These are phyloP conservation scores for Coccomyxa sp. DNA, from an alignment of 139 green algal genomes.

Conservation along the genomic window DNA sequence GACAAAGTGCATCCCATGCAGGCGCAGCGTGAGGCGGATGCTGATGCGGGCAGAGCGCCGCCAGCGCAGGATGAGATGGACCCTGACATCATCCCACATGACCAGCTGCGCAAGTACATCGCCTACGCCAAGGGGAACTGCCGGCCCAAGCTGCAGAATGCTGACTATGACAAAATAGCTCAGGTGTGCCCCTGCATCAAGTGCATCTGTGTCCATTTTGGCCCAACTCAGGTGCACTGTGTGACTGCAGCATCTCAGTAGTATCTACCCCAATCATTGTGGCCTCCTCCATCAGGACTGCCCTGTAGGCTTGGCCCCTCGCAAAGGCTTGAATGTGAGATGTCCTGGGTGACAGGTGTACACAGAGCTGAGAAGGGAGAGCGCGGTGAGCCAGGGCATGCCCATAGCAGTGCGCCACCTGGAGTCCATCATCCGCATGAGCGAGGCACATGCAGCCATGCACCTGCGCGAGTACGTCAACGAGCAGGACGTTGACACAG, in stretches of 20 bases:
- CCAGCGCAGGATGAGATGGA: constrained; percentile 20
- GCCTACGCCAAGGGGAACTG: constrained; percentile 89
- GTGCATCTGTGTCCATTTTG: not conserved
- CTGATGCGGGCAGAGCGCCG: not conserved
- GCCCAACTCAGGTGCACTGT: not conserved
- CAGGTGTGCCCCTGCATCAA: constrained; percentile 26
- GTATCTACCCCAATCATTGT: no score
- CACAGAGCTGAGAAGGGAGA: constrained; percentile 68
- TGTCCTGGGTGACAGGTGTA: constrained; percentile 67
- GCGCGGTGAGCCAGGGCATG: constrained; percentile 81
- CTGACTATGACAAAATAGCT: constrained; percentile 76
- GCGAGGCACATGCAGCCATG: constrained; percentile 92
- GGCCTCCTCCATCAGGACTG: no score
- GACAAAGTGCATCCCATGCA: no score
- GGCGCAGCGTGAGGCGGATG: not conserved
- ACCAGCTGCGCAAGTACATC: constrained; percentile 96
- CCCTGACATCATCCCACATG: constrained; percentile 73
- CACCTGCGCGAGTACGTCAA: constrained; percentile 89
- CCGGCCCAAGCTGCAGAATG: constrained; percentile 56
- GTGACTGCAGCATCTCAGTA: not conserved
- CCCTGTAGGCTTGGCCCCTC: no score
- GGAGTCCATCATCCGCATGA: constrained; percentile 97
- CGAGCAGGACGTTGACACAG: constrained; percentile 77
- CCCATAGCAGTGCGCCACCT: constrained; percentile 95
- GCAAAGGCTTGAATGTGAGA: no score